phyloP scores from a whole-genome alignment of 495 filamentous ascomycete genomes.

The Penicillium maclennaniae region DNA sequence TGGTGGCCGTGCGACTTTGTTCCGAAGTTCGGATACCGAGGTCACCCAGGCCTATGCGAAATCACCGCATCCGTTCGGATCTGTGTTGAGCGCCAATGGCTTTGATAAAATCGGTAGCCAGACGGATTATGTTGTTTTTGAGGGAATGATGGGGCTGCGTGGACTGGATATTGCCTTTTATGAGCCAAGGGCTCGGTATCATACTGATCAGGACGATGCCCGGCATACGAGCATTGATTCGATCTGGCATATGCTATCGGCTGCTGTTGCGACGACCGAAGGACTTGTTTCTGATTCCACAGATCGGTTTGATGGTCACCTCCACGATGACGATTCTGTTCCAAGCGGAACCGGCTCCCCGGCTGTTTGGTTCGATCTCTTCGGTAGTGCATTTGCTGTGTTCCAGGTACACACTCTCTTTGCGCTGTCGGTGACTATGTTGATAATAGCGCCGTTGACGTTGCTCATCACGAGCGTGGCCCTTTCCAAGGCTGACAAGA shows the following conservation, averaged over 20 bases:
- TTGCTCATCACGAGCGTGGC: constrained; percentile 64
- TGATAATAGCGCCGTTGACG: constrained; percentile 70
- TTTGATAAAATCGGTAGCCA: constrained; percentile 76
- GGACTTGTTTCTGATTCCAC: constrained; percentile 67
- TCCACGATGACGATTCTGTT: constrained; percentile 57
- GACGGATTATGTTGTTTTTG: constrained; percentile 87
- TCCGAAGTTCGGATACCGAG: constrained; percentile 82
- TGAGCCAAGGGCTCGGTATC: constrained; percentile 80
- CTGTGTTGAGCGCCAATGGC: constrained; percentile 74
- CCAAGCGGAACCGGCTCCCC: constrained; percentile 62
- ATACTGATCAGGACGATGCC: constrained; percentile 85
- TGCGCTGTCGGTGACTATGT: constrained; percentile 76
- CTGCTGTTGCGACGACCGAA: constrained; percentile 67
- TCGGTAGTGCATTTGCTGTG: constrained; percentile 75
- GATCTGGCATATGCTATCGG: constrained; percentile 92
- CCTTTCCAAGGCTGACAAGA: constrained; percentile 64
- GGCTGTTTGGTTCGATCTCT: constrained; percentile 93
- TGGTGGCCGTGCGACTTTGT: constrained; percentile 81
- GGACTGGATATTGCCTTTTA: constrained; percentile 92
- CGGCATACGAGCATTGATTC: constrained; percentile 70
- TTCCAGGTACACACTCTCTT: constrained; percentile 79
- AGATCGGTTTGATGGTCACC: constrained; percentile 59
- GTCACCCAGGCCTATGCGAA: constrained; percentile 74
- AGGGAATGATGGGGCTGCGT: constrained; percentile 73
- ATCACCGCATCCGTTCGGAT: constrained; percentile 74